phyloP scores from a whole-genome alignment of 1,284 basidiomycete species.

The Gomphus bonarii region DNA sequence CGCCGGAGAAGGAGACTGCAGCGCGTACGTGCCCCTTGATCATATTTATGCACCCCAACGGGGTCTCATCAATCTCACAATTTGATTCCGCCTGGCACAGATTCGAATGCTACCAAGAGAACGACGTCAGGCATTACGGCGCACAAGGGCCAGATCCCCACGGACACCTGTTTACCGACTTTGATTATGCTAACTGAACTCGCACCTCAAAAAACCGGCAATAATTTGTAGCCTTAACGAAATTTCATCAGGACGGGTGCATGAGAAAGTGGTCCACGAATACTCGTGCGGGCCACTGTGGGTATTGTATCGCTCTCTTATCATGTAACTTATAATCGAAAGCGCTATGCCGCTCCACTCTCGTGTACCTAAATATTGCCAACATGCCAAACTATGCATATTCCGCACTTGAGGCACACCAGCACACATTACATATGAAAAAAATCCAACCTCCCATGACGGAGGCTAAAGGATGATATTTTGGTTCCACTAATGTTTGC shows the following conservation, averaged over 20 bases:
- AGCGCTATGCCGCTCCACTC: neutral
- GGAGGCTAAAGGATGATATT: neutral
- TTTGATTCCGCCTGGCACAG: conserved; percentile 24
- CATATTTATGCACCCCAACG: neutral
- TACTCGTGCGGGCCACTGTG: neutral
- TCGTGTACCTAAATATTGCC: neutral
- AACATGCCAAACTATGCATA: no score
- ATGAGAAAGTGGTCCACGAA: neutral
- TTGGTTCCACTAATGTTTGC: neutral
- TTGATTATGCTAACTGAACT: conserved; percentile 41
- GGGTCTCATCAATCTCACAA: neutral
- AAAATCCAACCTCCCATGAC: neutral
- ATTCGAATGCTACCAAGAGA: conserved; percentile 70
- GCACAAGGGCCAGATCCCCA: conserved; percentile 41
- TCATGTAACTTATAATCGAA: conserved; percentile 1
- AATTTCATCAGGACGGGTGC: neutral
- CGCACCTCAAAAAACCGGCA: neutral
- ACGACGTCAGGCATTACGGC: conserved; percentile 54
- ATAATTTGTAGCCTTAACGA: neutral
- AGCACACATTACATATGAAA: no score
- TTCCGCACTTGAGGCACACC: neutral
- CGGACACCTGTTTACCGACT: conserved; percentile 53
- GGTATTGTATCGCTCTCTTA: neutral
- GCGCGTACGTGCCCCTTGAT: conserved; percentile 56
- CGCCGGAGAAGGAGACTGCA: conserved; percentile 77